phyloP scores from a whole-genome alignment of 2,329 filamentous ascomycete species.

The Exophiala sp. region DNA sequence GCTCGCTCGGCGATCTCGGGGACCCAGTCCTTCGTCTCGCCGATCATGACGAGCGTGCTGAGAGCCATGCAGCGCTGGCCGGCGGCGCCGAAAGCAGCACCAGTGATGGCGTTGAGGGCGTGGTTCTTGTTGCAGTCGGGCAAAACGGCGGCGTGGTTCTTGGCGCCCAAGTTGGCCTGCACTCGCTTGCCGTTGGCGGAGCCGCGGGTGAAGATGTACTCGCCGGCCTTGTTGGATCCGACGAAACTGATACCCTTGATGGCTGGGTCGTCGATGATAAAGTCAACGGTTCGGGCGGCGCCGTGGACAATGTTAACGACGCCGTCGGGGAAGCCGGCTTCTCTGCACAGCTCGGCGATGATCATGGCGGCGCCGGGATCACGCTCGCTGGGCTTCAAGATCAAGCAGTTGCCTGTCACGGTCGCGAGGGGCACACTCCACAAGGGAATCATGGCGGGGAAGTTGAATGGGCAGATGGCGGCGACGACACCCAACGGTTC shows the following conservation, averaged over 20 bases:
- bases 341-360: conserved; percentile 59
- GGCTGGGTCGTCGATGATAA: conserved; percentile 64
- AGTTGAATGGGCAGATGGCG: conserved; percentile 67
- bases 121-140: conserved; percentile 69
- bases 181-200: conserved; percentile 68
- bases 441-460: conserved; percentile 68
- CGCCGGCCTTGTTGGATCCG: conserved; percentile 64
- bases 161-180: conserved; percentile 66
- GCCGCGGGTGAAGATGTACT: conserved; percentile 66
- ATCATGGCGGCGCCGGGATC: conserved; percentile 66
- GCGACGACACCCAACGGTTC: conserved; percentile 64
- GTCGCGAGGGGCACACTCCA: conserved; percentile 65
- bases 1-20: conserved; percentile 61
- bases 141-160: conserved; percentile 66
- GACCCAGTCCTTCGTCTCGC: conserved; percentile 64
- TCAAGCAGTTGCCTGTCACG: conserved; percentile 61
- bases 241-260: conserved; percentile 70
- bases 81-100: conserved; percentile 66
- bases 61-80: conserved; percentile 69
- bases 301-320: conserved; percentile 67
- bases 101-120: conserved; percentile 62
- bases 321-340: conserved; percentile 63
- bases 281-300: conserved; percentile 62
- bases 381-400: conserved; percentile 65
- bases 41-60: conserved; percentile 62